Conservation (phyloP, 306 rosid species). For the Myrica gale region DNA sequence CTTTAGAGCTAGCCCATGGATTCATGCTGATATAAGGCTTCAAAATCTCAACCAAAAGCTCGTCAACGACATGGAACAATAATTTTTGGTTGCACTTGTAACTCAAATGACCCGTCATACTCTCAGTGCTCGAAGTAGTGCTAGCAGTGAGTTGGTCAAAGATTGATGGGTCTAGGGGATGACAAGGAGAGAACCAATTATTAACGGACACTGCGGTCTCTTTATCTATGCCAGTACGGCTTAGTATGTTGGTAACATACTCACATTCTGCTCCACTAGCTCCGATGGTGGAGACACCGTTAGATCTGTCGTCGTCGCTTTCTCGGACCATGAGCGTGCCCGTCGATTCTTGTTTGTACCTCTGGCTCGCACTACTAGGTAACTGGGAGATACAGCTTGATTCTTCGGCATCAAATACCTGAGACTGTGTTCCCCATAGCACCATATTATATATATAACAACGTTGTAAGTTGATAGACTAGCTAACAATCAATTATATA, state of each 20-base stretch:
- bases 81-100: constrained; percentile 41
- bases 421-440: constrained; percentile 25
- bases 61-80: constrained; percentile 63
- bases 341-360: constrained; percentile 51
- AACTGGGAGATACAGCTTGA: constrained; percentile 50
- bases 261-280: constrained; percentile 38
- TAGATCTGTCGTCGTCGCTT: constrained; percentile 34
- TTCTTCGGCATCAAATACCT: constrained; percentile 41
- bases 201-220: constrained; percentile 33
- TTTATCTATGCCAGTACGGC: constrained; percentile 46
- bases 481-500: no score
- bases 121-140: constrained; percentile 12
- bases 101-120: constrained; percentile 19
- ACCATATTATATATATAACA: constrained; percentile 8
- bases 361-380: constrained; percentile 55
- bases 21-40: constrained; percentile 32
- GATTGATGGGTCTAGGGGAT: constrained; percentile 61
- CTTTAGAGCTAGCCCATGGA: constrained; percentile 25
- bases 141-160: constrained; percentile 43
- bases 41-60: constrained; percentile 46
- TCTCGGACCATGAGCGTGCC: constrained; percentile 39
- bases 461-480: no score
- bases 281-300: constrained; percentile 35
- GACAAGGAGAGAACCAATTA: constrained; percentile 57
- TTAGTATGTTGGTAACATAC: constrained; percentile 49